Percentiles rank a stretch among this genome's conserved stretches.
These are phyloP conservation scores for Paecilomyces formosus DNA, from an alignment of 2,329 filamentous ascomycete genomes.

Conservation along the genomic window DNA sequence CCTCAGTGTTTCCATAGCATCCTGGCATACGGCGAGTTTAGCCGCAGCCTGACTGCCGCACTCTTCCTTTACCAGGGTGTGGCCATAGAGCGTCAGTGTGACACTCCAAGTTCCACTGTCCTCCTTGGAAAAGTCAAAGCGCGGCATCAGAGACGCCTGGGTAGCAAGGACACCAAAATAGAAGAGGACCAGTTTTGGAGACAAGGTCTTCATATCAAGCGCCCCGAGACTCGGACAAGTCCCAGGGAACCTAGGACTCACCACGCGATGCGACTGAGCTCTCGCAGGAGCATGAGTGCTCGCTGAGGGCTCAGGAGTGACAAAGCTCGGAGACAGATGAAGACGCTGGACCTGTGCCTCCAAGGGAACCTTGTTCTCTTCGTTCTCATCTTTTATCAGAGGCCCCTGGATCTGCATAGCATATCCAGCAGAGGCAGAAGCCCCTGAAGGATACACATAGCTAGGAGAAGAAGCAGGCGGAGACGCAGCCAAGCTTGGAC, in stretches of 20 bases:
- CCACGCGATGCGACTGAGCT: background rate
- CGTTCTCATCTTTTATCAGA: background rate
- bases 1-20: slow-evolving; percentile 18
- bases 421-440: background rate
- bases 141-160: slow-evolving; percentile 16
- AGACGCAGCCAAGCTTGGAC: background rate
- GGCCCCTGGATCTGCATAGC: background rate
- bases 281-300: background rate
- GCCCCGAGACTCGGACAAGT: slow-evolving; percentile 2
- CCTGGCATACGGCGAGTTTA: slow-evolving; percentile 18
- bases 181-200: slow-evolving; percentile 17
- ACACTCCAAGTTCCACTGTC: slow-evolving; percentile 14
- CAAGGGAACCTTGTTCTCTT: background rate
- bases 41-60: slow-evolving; percentile 10
- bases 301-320: background rate
- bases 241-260: background rate
- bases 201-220: slow-evolving; percentile 7
- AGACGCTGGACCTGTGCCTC: background rate
- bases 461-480: background rate
- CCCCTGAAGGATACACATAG: background rate
- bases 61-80: slow-evolving; percentile 13
- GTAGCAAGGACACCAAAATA: slow-evolving; percentile 23
- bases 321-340: background rate
- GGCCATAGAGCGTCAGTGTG: slow-evolving; percentile 22
- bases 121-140: slow-evolving; percentile 15